Evolutionary conservation across 2,329 filamentous ascomycete genomes (phyloP).

Genomic region (Cladosporium phlei): DNA sequence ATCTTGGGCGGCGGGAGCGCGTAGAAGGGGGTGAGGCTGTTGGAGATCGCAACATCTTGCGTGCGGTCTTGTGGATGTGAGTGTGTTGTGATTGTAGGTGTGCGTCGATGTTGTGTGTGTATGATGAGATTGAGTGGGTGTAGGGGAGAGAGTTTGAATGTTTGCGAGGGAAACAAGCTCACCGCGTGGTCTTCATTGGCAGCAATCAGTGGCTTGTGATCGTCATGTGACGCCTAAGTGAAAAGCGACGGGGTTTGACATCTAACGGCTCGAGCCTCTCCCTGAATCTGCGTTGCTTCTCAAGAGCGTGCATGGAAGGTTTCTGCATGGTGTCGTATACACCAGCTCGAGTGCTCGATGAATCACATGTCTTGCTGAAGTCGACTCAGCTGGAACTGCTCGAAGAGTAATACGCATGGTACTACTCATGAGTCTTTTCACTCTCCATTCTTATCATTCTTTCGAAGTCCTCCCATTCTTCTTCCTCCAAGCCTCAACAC

Average conservation of each 20-base stretch:
- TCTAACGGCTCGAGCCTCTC: neutral
- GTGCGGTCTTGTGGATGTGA: neutral
- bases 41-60: neutral
- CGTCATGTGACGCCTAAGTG: no score
- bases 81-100: neutral
- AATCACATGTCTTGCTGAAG: no score
- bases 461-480: constrained; percentile 50
- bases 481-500: constrained; percentile 75
- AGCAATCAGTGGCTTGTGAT: no score
- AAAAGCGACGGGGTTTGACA: neutral
- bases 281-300: neutral
- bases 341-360: neutral
- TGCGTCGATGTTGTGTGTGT: neutral
- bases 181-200: no score
- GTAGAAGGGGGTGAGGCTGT: neutral
- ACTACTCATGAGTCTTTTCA: no score
- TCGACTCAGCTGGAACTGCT: no score
- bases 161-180: no score
- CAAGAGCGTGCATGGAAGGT: neutral
- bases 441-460: constrained; percentile 10
- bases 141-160: neutral
- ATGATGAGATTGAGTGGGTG: neutral
- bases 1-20: neutral
- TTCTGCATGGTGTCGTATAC: neutral
- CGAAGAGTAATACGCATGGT: no score